Percentiles rank a stretch among this genome's conserved stretches.
phyloP scores from a whole-genome alignment of 2,329 filamentous ascomycete genomes.

The Zelopaecilomyces penicillatus region DNA sequence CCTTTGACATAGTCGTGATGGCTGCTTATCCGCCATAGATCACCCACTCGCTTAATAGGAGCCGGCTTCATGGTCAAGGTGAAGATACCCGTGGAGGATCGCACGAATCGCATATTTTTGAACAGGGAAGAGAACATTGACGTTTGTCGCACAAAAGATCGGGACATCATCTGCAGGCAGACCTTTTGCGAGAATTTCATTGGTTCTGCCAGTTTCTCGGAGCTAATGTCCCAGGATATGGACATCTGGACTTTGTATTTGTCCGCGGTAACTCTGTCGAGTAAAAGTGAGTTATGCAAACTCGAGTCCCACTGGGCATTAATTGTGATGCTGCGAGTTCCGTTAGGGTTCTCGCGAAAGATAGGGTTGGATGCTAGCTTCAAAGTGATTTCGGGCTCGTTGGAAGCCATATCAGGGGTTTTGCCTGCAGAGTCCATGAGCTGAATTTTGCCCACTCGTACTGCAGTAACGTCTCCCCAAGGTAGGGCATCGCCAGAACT shows the following conservation, averaged over 20 bases:
- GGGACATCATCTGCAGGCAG: slow-evolving; percentile 73
- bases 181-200: slow-evolving; percentile 81
- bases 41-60: slow-evolving; percentile 82
- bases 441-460: slow-evolving; percentile 73
- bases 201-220: slow-evolving; percentile 74
- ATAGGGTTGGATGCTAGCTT: slow-evolving; percentile 70
- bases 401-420: slow-evolving; percentile 66
- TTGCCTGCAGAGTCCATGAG: slow-evolving; percentile 81
- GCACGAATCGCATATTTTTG: slow-evolving; percentile 76
- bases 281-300: slow-evolving; percentile 78
- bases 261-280: slow-evolving; percentile 90
- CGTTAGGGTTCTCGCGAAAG: slow-evolving; percentile 80
- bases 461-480: slow-evolving; percentile 72
- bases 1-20: slow-evolving; percentile 94
- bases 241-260: slow-evolving; percentile 86
- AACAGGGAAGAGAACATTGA: slow-evolving; percentile 83
- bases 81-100: slow-evolving; percentile 80
- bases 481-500: slow-evolving; percentile 81
- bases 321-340: slow-evolving; percentile 77
- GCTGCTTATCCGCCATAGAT: slow-evolving; percentile 94
- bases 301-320: slow-evolving; percentile 97
- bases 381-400: slow-evolving; percentile 65
- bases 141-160: slow-evolving; percentile 75
- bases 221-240: slow-evolving; percentile 77
- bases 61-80: slow-evolving; percentile 78